A percentile compares a stretch with the other conserved stretches of the same genome.
phyloP scores from a whole-genome alignment of 2,329 filamentous ascomycete genomes.

The Fusarium dimerum region DNA sequence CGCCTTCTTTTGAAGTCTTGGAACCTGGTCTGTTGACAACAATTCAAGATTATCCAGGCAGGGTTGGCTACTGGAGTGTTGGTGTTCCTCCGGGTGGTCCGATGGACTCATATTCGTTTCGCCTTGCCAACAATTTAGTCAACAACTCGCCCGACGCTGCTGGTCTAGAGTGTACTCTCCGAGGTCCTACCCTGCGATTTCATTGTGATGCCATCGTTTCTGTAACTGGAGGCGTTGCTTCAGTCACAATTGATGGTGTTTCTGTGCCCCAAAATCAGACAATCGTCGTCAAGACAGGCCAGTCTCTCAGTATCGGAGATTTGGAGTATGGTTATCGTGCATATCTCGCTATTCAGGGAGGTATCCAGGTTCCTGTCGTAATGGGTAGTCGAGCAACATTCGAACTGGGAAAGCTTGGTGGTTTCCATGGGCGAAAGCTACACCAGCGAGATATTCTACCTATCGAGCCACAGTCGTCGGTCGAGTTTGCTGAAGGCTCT shows the following conservation, averaged over 20 bases:
- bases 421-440: slow-evolving; percentile 36
- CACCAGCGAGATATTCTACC: slow-evolving; percentile 32
- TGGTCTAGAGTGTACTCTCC: slow-evolving; percentile 37
- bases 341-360: slow-evolving; percentile 38
- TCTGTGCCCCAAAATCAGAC: slow-evolving; percentile 21
- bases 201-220: slow-evolving; percentile 35
- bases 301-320: slow-evolving; percentile 28
- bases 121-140: slow-evolving; percentile 38
- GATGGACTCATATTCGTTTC: slow-evolving; percentile 41
- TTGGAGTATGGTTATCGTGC: slow-evolving; percentile 34
- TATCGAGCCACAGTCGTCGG: slow-evolving; percentile 7
- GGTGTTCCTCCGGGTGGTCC: slow-evolving; percentile 44
- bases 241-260: slow-evolving; percentile 28
- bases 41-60: slow-evolving; percentile 43
- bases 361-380: slow-evolving; percentile 35
- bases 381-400: slow-evolving; percentile 36
- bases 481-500: fast-evolving
- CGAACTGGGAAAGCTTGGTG: slow-evolving; percentile 36
- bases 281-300: slow-evolving; percentile 25
- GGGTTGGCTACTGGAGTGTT: slow-evolving; percentile 38
- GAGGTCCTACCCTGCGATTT: slow-evolving; percentile 38
- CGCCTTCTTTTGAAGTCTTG: slow-evolving; percentile 37
- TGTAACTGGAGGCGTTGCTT: slow-evolving; percentile 32
- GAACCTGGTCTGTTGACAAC: slow-evolving; percentile 38
- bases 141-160: slow-evolving; percentile 32